phyloP scores from a whole-genome alignment of 352 stramenopile genomes.

The Peronospora destructor region DNA sequence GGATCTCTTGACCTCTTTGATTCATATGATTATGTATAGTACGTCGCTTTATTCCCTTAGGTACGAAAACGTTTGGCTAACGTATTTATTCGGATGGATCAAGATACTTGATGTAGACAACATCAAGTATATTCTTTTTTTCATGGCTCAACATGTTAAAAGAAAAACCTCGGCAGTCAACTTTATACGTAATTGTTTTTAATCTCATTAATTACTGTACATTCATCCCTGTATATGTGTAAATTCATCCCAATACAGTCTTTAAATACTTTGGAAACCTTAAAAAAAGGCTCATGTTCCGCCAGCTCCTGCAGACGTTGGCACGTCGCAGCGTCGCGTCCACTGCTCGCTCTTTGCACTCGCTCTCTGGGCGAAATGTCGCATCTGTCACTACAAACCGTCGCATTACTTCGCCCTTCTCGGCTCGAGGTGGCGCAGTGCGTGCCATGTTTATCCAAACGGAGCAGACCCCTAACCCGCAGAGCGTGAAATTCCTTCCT shows the following conservation, averaged over 20 bases:
- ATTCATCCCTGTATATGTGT: not conserved
- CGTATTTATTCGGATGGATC: too few relatives aligned
- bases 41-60: not conserved
- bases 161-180: too few relatives aligned
- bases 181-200: not conserved
- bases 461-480: slow-evolving; percentile 96
- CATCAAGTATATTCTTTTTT: too few relatives aligned
- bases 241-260: slow-evolving; percentile 1
- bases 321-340: slow-evolving; percentile 19
- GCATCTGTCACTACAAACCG: not conserved
- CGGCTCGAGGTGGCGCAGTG: slow-evolving; percentile 33
- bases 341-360: slow-evolving; percentile 13
- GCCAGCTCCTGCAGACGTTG: slow-evolving; percentile 24
- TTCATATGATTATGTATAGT: too few relatives aligned
- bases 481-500: slow-evolving; percentile 97
- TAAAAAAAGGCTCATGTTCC: slow-evolving; percentile 22
- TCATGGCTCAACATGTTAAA: too few relatives aligned
- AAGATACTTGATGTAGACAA: too few relatives aligned
- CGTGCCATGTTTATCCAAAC: slow-evolving; percentile 98
- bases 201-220: slow-evolving; percentile 3
- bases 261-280: not conserved
- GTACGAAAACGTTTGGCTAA: too few relatives aligned
- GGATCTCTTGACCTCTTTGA: too few relatives aligned
- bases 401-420: slow-evolving; percentile 22
- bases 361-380: slow-evolving; percentile 3